These are phyloP conservation scores for Trifolium repens DNA, from an alignment of 306 rosid genomes.

Conservation along the genomic window DNA sequence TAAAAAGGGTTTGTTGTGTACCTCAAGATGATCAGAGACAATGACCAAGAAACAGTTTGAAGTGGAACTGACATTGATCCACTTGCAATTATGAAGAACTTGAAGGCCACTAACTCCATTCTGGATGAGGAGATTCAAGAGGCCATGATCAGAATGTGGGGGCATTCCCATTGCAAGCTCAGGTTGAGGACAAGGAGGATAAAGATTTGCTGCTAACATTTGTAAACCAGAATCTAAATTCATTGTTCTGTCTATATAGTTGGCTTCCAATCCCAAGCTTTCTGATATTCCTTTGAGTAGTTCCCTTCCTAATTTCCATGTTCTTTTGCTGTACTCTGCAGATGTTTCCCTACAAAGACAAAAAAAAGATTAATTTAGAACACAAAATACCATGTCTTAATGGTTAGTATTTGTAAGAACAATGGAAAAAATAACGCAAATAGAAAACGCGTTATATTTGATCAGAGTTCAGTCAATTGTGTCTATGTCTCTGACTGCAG, in stretches of 20 bases:
- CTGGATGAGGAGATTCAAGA: conserved; percentile 56
- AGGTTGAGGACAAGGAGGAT: conserved; percentile 76
- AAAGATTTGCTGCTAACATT: conserved; percentile 52
- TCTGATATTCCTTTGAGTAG: conserved; percentile 62
- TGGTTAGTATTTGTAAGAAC: background rate
- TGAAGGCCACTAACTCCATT: conserved; percentile 73
- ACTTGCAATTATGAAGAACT: conserved; percentile 58
- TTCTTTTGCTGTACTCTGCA: conserved; percentile 49
- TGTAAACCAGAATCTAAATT: conserved; percentile 55
- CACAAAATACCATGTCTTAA: background rate
- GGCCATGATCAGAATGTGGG: conserved; percentile 75
- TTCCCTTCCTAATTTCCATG: conserved; percentile 49
- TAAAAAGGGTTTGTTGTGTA: conserved; percentile 11
- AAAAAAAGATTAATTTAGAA: background rate
- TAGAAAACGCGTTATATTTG: background rate
- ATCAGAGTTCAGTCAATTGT: background rate
- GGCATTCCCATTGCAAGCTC: conserved; percentile 73
- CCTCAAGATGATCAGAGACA: conserved; percentile 75
- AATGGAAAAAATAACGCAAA: background rate
- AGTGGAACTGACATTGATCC: conserved; percentile 60
- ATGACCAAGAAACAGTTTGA: conserved; percentile 59
- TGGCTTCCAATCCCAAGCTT: conserved; percentile 57
- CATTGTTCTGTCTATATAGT: conserved; percentile 44
- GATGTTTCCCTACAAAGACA: conserved; percentile 45
- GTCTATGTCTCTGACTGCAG: background rate